Conservation (phyloP, 495 filamentous ascomycete genomes). For the Emericellopsis terricola region DNA sequence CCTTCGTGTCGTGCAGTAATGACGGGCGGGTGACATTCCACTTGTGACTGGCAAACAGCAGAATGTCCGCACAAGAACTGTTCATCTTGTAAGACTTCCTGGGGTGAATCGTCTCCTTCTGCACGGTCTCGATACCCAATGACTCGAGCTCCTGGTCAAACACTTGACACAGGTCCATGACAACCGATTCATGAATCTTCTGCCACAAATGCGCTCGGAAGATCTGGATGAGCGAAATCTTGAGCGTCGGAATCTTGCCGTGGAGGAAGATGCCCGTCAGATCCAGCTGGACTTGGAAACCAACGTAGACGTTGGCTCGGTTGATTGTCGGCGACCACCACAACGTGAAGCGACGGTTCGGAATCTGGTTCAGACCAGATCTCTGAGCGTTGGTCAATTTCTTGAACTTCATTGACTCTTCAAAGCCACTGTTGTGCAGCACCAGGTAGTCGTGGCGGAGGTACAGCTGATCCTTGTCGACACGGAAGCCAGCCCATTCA, state of each 20-base stretch:
- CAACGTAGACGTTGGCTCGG: conserved; percentile 67
- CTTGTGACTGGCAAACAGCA: conserved; percentile 95
- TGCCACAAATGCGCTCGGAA: conserved; percentile 99
- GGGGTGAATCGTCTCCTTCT: conserved; percentile 99
- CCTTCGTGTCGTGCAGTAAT: conserved; percentile 88
- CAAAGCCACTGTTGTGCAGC: conserved; percentile 54
- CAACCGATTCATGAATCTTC: conserved; percentile 98
- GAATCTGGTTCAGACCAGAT: conserved; percentile 97
- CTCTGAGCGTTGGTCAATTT: conserved; percentile 97
- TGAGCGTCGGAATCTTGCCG: conserved; percentile 96
- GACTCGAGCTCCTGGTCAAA: conserved; percentile 96
- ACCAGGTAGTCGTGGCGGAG: conserved; percentile 27
- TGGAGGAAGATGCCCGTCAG: conserved; percentile 98
- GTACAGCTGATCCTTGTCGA: conserved; percentile 31
- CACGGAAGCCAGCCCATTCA: too few relatives aligned
- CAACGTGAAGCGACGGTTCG: conserved; percentile 95
- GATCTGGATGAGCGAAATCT: conserved; percentile 98
- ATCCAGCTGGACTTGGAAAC: conserved; percentile 99
- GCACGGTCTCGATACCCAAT: conserved; percentile 91
- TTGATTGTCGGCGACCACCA: conserved; percentile 92
- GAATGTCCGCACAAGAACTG: conserved; percentile 95
- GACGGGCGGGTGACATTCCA: conserved; percentile 96
- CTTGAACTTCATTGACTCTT: conserved; percentile 95
- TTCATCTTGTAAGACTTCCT: conserved; percentile 99
- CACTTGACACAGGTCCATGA: conserved; percentile 99